Percentiles rank a stretch among this genome's conserved stretches.
phyloP scores from a whole-genome alignment of 306 rosid species.

The Gastrolobium bilobum region DNA sequence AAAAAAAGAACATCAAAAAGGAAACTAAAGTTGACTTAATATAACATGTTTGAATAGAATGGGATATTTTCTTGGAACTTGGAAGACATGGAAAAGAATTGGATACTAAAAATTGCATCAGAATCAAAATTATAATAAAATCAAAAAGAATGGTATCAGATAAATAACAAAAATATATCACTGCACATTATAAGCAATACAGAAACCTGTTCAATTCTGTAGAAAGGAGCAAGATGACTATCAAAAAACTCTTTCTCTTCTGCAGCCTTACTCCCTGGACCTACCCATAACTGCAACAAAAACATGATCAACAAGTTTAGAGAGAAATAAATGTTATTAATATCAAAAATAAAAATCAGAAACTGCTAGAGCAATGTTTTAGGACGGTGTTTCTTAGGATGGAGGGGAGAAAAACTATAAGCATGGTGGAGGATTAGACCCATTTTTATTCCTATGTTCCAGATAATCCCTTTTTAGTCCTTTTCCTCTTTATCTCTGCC shows the following conservation, averaged over 20 bases:
- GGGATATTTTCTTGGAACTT: constrained; percentile 13
- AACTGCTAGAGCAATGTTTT: constrained; percentile 13
- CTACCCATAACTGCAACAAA: constrained; percentile 90
- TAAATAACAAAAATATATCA: not conserved
- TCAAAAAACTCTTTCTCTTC: constrained; percentile 91
- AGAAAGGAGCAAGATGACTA: constrained; percentile 94
- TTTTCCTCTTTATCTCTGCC: too few relatives aligned
- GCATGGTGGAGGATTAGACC: too few relatives aligned
- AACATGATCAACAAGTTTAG: constrained; percentile 40
- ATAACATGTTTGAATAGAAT: constrained; percentile 11
- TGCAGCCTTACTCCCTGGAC: constrained; percentile 94
- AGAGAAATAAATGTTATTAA: constrained; percentile 23
- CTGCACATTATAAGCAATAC: constrained; percentile 2
- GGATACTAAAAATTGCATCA: not conserved
- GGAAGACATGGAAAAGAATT: not conserved
- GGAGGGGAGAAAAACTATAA: too few relatives aligned
- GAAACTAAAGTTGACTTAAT: constrained; percentile 22
- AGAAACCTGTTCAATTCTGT: constrained; percentile 93
- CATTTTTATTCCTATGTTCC: too few relatives aligned
- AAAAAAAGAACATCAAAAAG: not conserved
- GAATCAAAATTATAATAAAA: not conserved
- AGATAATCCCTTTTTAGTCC: too few relatives aligned
- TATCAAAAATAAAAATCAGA: constrained; percentile 29
- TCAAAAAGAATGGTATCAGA: not conserved
- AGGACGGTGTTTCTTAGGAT: too few relatives aligned